Conservation (phyloP, 441 rosid species). For the Gossypium trilobum region DNA sequence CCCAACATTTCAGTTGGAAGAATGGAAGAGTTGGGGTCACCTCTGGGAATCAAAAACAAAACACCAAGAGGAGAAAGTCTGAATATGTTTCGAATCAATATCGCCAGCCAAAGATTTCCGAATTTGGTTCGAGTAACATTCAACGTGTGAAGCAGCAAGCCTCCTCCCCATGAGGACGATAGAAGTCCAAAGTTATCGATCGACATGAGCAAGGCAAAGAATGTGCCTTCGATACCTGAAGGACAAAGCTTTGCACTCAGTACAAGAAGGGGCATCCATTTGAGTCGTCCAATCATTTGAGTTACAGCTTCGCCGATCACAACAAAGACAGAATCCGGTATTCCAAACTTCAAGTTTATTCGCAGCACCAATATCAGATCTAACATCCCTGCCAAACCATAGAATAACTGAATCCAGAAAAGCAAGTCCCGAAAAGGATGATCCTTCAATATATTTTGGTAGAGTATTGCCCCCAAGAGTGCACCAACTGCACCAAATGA, state of each 20-base stretch:
- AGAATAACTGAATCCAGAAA: conserved; percentile 77
- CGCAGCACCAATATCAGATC: conserved; percentile 77
- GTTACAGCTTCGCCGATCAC: conserved; percentile 75
- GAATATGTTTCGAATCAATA: conserved; percentile 61
- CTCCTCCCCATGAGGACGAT: conserved; percentile 85
- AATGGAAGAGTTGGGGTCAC: conserved; percentile 43
- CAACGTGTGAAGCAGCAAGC: conserved; percentile 57
- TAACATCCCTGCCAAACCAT: conserved; percentile 77
- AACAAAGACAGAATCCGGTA: conserved; percentile 69
- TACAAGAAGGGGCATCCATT: conserved; percentile 97
- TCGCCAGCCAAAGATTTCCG: conserved; percentile 74
- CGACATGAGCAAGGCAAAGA: conserved; percentile 92
- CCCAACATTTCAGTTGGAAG: conserved; percentile 39
- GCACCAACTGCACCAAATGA: conserved; percentile 82
- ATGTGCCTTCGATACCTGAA: conserved; percentile 89
- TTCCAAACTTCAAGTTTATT: conserved; percentile 52
- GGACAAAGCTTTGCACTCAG: conserved; percentile 95
- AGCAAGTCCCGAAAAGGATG: conserved; percentile 60
- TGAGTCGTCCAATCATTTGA: conserved; percentile 53
- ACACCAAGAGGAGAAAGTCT: conserved; percentile 62
- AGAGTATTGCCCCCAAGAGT: conserved; percentile 62
- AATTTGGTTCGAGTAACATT: conserved; percentile 62
- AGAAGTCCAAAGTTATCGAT: conserved; percentile 73
- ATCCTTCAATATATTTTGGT: conserved; percentile 59
- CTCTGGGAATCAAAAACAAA: conserved; percentile 60